A percentile compares a stretch with the other conserved stretches of the same genome.
Evolutionary conservation across 1,284 basidiomycete species (phyloP).

Genomic region (Malassezia japonica): DNA sequence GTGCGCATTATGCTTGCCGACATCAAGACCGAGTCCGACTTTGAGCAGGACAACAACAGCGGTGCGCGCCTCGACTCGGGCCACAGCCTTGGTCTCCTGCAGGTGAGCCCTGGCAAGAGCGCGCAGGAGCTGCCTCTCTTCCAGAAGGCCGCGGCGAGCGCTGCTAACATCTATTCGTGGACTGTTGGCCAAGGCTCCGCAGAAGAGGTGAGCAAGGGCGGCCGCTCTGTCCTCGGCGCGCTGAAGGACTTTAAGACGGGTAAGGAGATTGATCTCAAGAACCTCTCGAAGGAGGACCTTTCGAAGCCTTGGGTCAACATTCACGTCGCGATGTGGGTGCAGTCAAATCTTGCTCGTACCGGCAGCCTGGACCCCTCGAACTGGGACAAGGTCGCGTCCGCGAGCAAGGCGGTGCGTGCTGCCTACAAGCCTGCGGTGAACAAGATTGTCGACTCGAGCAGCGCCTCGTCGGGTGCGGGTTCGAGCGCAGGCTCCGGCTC

Average conservation of each 20-base stretch:
- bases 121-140: slow-evolving; percentile 30
- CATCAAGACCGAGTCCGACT: slow-evolving; percentile 44
- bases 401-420: slow-evolving; percentile 17
- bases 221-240: slow-evolving; percentile 20
- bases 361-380: slow-evolving; percentile 32
- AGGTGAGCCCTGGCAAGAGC: slow-evolving; percentile 32
- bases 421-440: slow-evolving; percentile 7
- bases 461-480: not conserved
- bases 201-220: slow-evolving; percentile 10
- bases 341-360: slow-evolving; percentile 36
- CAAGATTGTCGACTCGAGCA: not conserved
- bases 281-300: slow-evolving; percentile 29
- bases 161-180: slow-evolving; percentile 29
- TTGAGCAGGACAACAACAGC: slow-evolving; percentile 20
- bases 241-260: slow-evolving; percentile 35
- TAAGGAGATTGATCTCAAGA: slow-evolving; percentile 18
- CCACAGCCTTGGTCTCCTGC: slow-evolving; percentile 35
- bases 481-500: not conserved
- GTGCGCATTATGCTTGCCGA: slow-evolving; percentile 37
- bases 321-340: slow-evolving; percentile 42
- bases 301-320: slow-evolving; percentile 44
- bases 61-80: slow-evolving; percentile 37
- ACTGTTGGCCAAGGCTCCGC: slow-evolving; percentile 8
- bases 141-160: slow-evolving; percentile 23
- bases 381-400: slow-evolving; percentile 24